Percentiles rank a stretch among this genome's conserved stretches.
phyloP scores from a whole-genome alignment of 2,329 filamentous ascomycete species.

The Calonectria naviculata region DNA sequence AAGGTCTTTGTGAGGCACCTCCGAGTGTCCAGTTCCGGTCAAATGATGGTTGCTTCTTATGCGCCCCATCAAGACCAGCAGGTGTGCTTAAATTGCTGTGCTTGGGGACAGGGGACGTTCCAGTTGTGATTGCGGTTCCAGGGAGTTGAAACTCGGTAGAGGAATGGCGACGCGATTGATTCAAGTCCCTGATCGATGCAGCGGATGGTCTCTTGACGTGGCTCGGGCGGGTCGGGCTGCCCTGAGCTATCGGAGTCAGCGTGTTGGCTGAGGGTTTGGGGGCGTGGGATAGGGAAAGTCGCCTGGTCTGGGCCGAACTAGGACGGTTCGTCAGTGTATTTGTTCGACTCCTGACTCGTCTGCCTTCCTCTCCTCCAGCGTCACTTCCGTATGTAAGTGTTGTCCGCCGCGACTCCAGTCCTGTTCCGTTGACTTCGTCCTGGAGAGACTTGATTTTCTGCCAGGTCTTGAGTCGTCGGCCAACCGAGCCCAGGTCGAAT shows the following conservation, averaged over 20 bases:
- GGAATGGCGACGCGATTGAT: slow-evolving; percentile 88
- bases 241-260: slow-evolving; percentile 52
- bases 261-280: slow-evolving; percentile 58
- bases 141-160: slow-evolving; percentile 77
- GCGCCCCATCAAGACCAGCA: slow-evolving; percentile 52
- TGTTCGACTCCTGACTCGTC: slow-evolving; percentile 64
- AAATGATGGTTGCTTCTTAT: slow-evolving; percentile 77
- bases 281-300: slow-evolving; percentile 62
- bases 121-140: slow-evolving; percentile 34
- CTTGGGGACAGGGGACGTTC: slow-evolving; percentile 48
- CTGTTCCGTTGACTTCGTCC: slow-evolving; percentile 77
- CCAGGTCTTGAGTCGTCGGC: slow-evolving; percentile 91
- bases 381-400: slow-evolving; percentile 70
- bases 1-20: slow-evolving; percentile 58
- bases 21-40: slow-evolving; percentile 78
- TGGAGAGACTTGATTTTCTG: slow-evolving; percentile 94
- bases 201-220: slow-evolving; percentile 77
- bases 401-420: slow-evolving; percentile 57
- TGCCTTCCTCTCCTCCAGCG: slow-evolving; percentile 64
- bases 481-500: slow-evolving; percentile 92
- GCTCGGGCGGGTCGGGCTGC: slow-evolving; percentile 58
- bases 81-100: slow-evolving; percentile 56
- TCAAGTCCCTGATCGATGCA: slow-evolving; percentile 82
- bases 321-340: slow-evolving; percentile 67
- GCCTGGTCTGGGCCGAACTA: slow-evolving; percentile 58